Conservation (phyloP, 257 asterid species). For the Asclepias syriaca region DNA sequence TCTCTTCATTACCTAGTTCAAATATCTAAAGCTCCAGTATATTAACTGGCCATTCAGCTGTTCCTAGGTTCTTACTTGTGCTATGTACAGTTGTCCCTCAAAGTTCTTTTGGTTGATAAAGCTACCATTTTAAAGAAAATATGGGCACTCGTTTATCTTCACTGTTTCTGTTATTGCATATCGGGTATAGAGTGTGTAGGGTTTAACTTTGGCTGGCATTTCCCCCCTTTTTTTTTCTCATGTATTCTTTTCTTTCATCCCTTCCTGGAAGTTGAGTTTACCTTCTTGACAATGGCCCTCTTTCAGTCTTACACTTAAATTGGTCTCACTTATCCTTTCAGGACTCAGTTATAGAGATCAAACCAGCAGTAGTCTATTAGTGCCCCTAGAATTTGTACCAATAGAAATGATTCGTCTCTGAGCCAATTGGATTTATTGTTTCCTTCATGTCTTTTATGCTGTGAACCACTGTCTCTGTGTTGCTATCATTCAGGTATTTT, state of each 20-base stretch:
- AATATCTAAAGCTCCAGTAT: background rate
- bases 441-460: background rate
- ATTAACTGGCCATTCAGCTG: background rate
- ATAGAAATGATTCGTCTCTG: background rate
- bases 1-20: background rate
- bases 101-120: no score
- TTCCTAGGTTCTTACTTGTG: background rate
- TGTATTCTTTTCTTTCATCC: background rate
- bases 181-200: background rate
- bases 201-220: background rate
- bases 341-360: background rate
- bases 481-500: constrained; percentile 31
- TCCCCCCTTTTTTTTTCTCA: background rate
- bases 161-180: background rate
- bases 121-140: background rate
- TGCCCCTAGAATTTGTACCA: background rate
- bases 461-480: background rate
- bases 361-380: background rate
- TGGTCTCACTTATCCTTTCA: background rate
- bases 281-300: background rate
- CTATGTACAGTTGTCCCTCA: background rate
- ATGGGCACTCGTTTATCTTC: background rate
- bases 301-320: background rate
- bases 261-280: background rate
- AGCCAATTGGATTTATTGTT: background rate